Evolutionary conservation across 148 eudicot species (phyloP).

Genomic region (Vaccinium myrtillus): DNA sequence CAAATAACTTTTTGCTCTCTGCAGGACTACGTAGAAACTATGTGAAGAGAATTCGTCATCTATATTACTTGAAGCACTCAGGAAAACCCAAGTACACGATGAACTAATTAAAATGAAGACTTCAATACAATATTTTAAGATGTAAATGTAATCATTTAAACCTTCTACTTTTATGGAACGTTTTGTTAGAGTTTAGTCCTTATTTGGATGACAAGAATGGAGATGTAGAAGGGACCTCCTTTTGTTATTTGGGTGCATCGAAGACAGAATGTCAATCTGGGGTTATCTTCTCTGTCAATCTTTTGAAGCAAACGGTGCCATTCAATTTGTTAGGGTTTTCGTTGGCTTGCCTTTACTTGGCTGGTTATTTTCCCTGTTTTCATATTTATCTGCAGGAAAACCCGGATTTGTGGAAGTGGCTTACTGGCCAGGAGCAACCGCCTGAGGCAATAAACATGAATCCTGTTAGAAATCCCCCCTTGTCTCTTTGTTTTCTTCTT

Average conservation of each 20-base stretch:
- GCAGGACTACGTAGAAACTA: not conserved
- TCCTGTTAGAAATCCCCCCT: conserved; percentile 50
- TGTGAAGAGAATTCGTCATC: not conserved
- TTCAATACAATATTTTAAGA: not conserved
- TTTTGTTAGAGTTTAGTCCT: not conserved
- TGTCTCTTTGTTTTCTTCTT: not conserved
- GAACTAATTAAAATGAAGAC: not conserved
- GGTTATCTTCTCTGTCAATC: not conserved
- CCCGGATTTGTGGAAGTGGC: conserved; percentile 96
- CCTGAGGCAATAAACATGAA: conserved; percentile 65
- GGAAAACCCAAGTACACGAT: not conserved
- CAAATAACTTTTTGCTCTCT: not conserved
- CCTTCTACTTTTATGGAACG: not conserved
- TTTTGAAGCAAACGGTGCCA: not conserved
- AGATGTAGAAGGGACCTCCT: not conserved
- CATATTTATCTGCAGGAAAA: conserved; percentile 59
- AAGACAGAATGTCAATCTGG: not conserved
- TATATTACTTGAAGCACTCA: not conserved
- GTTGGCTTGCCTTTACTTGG: not conserved
- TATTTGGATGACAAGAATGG: not conserved
- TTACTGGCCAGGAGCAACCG: conserved; percentile 75
- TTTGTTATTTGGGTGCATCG: not conserved
- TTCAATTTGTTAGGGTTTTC: not conserved
- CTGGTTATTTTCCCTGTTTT: not conserved
- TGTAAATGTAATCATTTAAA: not conserved